These are phyloP conservation scores for Secale cereale DNA, from an alignment of 176 grass and related monocot species.

Conservation along the genomic window DNA sequence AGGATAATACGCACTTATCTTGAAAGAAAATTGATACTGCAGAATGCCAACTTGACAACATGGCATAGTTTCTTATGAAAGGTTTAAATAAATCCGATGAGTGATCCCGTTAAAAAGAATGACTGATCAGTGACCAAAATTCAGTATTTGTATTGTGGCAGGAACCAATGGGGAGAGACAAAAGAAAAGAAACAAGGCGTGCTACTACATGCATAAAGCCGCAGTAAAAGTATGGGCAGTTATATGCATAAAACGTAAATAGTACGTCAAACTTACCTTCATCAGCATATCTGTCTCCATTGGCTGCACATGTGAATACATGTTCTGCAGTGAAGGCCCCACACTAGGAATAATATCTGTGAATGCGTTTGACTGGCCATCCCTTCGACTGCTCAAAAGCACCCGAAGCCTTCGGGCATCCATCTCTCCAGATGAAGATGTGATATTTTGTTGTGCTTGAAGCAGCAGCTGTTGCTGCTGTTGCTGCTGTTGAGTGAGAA, in stretches of 20 bases:
- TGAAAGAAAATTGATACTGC: not conserved
- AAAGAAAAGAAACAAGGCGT: slow-evolving; percentile 6
- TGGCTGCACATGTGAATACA: slow-evolving; percentile 29
- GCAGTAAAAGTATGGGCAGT: not conserved
- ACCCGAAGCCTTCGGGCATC: slow-evolving; percentile 72
- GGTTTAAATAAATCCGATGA: not conserved
- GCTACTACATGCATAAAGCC: not conserved
- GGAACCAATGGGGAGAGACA: not conserved
- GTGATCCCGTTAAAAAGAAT: not conserved
- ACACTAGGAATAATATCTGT: slow-evolving; percentile 52
- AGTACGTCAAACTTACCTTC: slow-evolving; percentile 45
- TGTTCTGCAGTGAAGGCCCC: slow-evolving; percentile 51
- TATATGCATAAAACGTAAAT: not conserved
- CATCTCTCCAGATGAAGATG: slow-evolving; percentile 54
- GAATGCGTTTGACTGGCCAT: slow-evolving; percentile 42
- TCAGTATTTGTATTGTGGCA: not conserved
- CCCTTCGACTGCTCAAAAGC: slow-evolving; percentile 61
- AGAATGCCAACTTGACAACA: not conserved
- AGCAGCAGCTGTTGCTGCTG: slow-evolving; percentile 71
- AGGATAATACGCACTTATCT: not conserved
- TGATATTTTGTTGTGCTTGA: slow-evolving; percentile 76
- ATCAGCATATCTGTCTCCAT: slow-evolving; percentile 67
- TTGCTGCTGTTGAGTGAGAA: slow-evolving; percentile 74
- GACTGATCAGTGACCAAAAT: not conserved
- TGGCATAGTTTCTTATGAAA: not conserved